Evolutionary conservation across 306 rosid species (phyloP), one percentile per base, ranked within the genome.

Genomic region (Crotalaria pallida): DNA sequence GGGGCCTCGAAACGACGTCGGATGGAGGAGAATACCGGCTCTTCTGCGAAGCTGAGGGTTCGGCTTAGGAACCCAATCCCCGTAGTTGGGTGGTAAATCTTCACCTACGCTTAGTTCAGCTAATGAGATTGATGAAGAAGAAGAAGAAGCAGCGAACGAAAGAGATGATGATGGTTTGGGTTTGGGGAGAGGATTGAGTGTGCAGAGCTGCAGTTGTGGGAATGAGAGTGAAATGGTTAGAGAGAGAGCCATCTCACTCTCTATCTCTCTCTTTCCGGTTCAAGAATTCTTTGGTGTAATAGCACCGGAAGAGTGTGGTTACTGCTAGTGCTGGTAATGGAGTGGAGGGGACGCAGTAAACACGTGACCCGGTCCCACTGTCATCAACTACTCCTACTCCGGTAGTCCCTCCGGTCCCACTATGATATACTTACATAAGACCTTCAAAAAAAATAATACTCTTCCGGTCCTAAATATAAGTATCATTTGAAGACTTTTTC

Each of bases 1-100:
- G 24, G 98, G 96, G 1, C 98, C 92, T 1, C 81, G 82, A 77
- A 90, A 87, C 79, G 97, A 93, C 56, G 98, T 90, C 74, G 98
- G 98, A 65, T 93, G 98, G 56, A 93, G 92, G 3, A 87, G 27
- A 58, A 93, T 85, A 16, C 98, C 97, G 12, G 97, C 93, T 82
- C 98, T 86, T 76, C 92, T 84, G 45, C 87, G 94, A 40, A 71
- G 59, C 0, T 55, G 27, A 5, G 83, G 88, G 47, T 79, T 27
- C 5, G 81, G 36, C 47, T 70, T 73, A 38, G 90, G 96, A 48
- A 87, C 64, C 74, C 89, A 81, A 21, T 88, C 84, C 0, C 80
- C 94, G 69, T 93, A 93, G 16, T 83, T 77, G 10, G 27, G 17
- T 6, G 98, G 93, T 0, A 90, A 76, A 64, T 88, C 94, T 40